Evolutionary conservation across 1,284 basidiomycete genomes (phyloP).

Genomic region (Inonotus hispidus): DNA sequence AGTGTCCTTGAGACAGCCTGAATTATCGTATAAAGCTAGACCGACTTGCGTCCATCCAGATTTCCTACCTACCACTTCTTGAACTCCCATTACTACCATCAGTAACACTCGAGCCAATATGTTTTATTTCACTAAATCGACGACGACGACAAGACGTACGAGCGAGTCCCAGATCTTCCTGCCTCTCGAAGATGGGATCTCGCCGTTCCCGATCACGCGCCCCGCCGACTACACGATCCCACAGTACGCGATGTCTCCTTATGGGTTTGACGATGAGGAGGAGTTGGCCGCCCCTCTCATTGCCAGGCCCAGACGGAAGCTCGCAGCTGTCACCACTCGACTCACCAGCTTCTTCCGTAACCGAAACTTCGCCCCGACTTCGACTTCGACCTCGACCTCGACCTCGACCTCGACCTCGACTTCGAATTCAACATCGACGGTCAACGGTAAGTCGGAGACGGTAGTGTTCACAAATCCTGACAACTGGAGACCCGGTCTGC

Average conservation of each 20-base stretch:
- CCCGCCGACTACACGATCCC: neutral
- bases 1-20: too few relatives aligned
- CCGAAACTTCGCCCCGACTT: neutral
- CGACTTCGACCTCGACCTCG: neutral
- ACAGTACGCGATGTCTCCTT: neutral
- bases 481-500: constrained; percentile 8
- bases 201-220: neutral
- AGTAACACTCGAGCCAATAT: too few relatives aligned
- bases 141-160: too few relatives aligned
- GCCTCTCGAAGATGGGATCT: too few relatives aligned
- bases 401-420: too few relatives aligned
- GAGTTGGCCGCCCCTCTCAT: neutral
- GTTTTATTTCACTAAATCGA: too few relatives aligned
- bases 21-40: too few relatives aligned
- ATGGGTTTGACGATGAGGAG: neutral
- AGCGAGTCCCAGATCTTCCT: too few relatives aligned
- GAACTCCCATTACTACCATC: too few relatives aligned
- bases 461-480: neutral
- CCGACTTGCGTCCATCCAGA: too few relatives aligned
- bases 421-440: too few relatives aligned
- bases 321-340: neutral
- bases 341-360: neutral
- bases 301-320: neutral
- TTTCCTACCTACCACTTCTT: too few relatives aligned
- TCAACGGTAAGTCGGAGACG: neutral